These are phyloP conservation scores for Sclerotinia trifoliorum DNA, from an alignment of 2,329 filamentous ascomycete species.

Conservation along the genomic window DNA sequence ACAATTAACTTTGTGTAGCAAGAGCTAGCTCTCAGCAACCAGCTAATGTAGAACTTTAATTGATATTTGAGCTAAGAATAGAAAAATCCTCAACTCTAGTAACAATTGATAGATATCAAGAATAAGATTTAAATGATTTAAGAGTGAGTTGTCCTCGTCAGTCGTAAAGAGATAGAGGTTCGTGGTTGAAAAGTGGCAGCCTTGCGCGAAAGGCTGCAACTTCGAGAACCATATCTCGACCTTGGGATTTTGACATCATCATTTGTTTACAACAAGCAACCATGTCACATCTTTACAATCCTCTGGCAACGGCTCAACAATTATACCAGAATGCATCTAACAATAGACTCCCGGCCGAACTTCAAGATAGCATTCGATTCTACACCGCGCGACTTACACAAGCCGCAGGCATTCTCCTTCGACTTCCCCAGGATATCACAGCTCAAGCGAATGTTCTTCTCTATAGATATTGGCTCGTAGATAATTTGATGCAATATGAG, in stretches of 20 bases:
- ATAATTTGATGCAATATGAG: conserved; percentile 55
- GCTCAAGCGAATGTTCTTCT: conserved; percentile 82
- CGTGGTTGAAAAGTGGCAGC: conserved; percentile 25
- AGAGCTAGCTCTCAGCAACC: background rate
- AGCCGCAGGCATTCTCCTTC: conserved; percentile 75
- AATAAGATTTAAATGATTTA: background rate
- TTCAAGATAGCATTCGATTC: conserved; percentile 71
- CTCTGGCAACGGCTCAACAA: conserved; percentile 70
- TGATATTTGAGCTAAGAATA: background rate
- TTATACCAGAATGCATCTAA: conserved; percentile 57
- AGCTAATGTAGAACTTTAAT: background rate
- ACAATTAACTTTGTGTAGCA: background rate
- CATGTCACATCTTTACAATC: conserved; percentile 66
- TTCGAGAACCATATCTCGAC: background rate
- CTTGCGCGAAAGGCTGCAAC: conserved; percentile 33
- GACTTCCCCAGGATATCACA: conserved; percentile 80
- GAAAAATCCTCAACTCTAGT: background rate
- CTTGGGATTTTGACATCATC: background rate
- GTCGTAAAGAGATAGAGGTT: background rate
- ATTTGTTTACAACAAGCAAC: conserved; percentile 17
- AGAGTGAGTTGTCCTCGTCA: background rate
- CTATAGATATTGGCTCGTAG: conserved; percentile 71
- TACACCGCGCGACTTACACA: conserved; percentile 73
- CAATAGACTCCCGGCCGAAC: conserved; percentile 60
- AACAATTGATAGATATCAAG: background rate